Evolutionary conservation across 2,329 filamentous ascomycete species (phyloP).

Genomic region (Huntiella abstrusa): DNA sequence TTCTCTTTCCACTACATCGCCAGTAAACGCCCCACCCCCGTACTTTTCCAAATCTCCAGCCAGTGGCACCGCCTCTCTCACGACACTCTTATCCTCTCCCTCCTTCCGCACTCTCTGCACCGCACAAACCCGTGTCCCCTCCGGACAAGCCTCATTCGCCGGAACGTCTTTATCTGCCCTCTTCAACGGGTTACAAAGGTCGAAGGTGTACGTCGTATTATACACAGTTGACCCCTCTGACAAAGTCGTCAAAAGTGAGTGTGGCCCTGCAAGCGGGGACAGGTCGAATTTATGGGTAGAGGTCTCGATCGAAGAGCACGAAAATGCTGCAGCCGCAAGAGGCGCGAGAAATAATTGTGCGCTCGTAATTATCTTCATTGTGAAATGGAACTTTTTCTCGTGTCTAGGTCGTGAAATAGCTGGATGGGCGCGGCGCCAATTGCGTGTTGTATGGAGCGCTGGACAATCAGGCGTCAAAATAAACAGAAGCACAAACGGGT

Average conservation of each 20-base stretch:
- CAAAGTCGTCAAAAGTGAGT: slow-evolving; percentile 44
- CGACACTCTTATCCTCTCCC: slow-evolving; percentile 26
- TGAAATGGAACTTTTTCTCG: not conserved
- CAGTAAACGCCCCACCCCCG: slow-evolving; percentile 43
- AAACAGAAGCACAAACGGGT: no score
- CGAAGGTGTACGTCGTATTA: slow-evolving; percentile 68
- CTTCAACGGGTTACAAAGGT: slow-evolving; percentile 52
- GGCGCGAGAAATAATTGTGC: slow-evolving; percentile 16
- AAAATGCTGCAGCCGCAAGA: slow-evolving; percentile 29
- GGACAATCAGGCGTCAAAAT: no score
- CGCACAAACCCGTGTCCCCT: slow-evolving; percentile 58
- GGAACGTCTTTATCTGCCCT: slow-evolving; percentile 33
- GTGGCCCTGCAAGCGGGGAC: slow-evolving; percentile 42
- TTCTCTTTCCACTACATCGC: slow-evolving; percentile 27
- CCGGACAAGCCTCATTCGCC: slow-evolving; percentile 43
- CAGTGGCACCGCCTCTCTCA: slow-evolving; percentile 47
- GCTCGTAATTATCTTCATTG: not conserved
- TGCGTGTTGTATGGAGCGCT: no score
- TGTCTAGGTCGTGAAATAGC: no score
- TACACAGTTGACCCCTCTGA: slow-evolving; percentile 32
- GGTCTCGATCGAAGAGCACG: slow-evolving; percentile 43
- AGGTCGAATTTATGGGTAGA: slow-evolving; percentile 47
- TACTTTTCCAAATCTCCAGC: slow-evolving; percentile 48
- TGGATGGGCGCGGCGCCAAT: no score
- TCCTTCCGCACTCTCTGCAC: slow-evolving; percentile 40